phyloP scores from a whole-genome alignment of 352 stramenopile genomes.

The Plasmopara halstedii region DNA sequence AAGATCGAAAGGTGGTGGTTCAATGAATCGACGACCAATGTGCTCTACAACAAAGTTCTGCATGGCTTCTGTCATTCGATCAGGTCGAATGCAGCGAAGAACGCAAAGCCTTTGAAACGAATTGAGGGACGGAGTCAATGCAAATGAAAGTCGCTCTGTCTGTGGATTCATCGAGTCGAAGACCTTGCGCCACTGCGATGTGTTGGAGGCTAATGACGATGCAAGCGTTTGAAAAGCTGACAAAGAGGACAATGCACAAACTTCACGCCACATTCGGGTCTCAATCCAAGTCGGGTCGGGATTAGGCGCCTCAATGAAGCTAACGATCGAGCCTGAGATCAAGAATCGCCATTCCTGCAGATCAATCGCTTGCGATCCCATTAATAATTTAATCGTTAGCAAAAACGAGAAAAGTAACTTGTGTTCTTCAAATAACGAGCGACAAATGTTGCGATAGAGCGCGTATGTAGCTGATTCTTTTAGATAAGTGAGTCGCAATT shows the following conservation, averaged over 20 bases:
- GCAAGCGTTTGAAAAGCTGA: slow-evolving; percentile 53
- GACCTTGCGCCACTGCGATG: slow-evolving; percentile 49
- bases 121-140: slow-evolving; percentile 53
- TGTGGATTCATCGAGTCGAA: slow-evolving; percentile 81
- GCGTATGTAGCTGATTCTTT: slow-evolving; percentile 92
- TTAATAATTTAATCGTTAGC: slow-evolving; percentile 81
- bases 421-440: slow-evolving; percentile 91
- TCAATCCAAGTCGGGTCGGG: slow-evolving; percentile 59
- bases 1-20: slow-evolving; percentile 88
- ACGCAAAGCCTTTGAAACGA: slow-evolving; percentile 81
- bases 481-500: slow-evolving; percentile 75
- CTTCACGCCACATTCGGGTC: slow-evolving; percentile 66
- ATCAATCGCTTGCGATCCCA: slow-evolving; percentile 75
- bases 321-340: slow-evolving; percentile 78
- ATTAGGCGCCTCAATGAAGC: slow-evolving; percentile 68
- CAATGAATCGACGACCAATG: slow-evolving; percentile 85
- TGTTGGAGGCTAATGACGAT: slow-evolving; percentile 41
- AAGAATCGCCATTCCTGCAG: slow-evolving; percentile 90
- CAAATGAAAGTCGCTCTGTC: slow-evolving; percentile 58
- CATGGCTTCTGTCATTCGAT: slow-evolving; percentile 85
- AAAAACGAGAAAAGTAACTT: slow-evolving; percentile 93
- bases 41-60: slow-evolving; percentile 84
- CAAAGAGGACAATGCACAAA: slow-evolving; percentile 64
- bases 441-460: slow-evolving; percentile 91
- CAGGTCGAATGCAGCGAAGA: slow-evolving; percentile 65